Conservation (phyloP, 495 filamentous ascomycete species). For the Tuber borchii region DNA sequence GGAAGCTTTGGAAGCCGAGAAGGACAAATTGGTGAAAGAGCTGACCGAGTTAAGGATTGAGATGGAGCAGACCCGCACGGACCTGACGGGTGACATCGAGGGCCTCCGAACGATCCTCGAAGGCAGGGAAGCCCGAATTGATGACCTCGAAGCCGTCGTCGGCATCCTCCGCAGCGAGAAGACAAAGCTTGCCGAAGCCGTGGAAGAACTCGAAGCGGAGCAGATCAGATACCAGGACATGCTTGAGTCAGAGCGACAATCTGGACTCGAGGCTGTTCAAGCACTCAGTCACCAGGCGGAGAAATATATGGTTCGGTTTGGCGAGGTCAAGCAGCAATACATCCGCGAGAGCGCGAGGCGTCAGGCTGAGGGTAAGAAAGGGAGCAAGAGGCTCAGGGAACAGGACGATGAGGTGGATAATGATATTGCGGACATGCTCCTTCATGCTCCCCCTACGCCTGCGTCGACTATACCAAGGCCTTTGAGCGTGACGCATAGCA, state of each 20-base stretch:
- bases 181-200: constrained; percentile 13
- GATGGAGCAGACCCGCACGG: neutral
- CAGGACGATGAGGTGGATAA: constrained; percentile 24
- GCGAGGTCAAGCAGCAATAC: constrained; percentile 32
- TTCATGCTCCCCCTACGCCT: constrained; percentile 21
- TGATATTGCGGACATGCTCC: constrained; percentile 7
- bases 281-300: constrained; percentile 22
- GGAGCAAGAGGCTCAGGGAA: constrained; percentile 23
- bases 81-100: constrained; percentile 14
- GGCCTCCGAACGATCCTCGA: constrained; percentile 15
- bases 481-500: constrained; percentile 1
- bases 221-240: constrained; percentile 14
- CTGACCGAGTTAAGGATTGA: constrained; percentile 14
- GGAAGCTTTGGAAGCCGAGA: constrained; percentile 19
- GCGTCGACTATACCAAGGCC: constrained; percentile 22
- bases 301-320: constrained; percentile 29
- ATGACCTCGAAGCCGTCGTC: constrained; percentile 14
- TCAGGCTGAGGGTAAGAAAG: constrained; percentile 19
- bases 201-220: constrained; percentile 19
- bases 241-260: constrained; percentile 26
- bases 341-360: constrained; percentile 19
- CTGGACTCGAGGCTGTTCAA: constrained; percentile 21
- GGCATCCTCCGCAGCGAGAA: constrained; percentile 17
- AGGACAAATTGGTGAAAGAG: constrained; percentile 7
- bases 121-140: constrained; percentile 21